Evolutionary conservation across 2,329 filamentous ascomycete species (phyloP).

Genomic region (Botrytis paeoniae): DNA sequence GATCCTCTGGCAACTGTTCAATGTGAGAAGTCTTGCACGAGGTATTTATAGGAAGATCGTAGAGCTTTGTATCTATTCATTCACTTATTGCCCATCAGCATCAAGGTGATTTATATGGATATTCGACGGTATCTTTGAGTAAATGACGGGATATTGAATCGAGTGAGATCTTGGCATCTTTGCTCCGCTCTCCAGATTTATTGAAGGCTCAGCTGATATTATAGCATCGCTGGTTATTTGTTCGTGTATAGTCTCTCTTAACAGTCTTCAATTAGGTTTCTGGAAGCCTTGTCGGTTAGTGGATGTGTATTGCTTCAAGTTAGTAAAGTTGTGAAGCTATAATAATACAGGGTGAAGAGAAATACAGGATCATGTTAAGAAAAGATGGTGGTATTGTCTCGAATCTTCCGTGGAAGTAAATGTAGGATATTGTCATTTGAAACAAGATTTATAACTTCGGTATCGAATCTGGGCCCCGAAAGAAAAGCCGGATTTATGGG

Average conservation of each 20-base stretch:
- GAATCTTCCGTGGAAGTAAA: background rate
- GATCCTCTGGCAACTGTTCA: too few species aligned
- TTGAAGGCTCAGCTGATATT: background rate
- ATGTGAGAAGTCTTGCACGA: too few species aligned
- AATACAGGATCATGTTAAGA: background rate
- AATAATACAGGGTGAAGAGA: background rate
- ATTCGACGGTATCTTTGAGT: background rate
- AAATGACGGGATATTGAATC: background rate
- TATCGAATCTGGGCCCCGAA: background rate
- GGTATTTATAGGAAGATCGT: too few species aligned
- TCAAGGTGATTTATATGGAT: background rate
- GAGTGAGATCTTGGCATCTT: background rate
- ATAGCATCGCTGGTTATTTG: background rate
- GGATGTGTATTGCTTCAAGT: background rate
- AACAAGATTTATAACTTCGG: background rate
- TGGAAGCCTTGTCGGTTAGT: background rate
- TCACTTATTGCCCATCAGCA: background rate
- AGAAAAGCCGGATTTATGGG: background rate
- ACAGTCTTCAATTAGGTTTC: rapidly evolving
- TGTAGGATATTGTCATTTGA: background rate
- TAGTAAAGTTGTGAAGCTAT: background rate
- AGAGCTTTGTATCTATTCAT: background rate
- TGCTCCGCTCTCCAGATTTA: background rate
- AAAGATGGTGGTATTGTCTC: background rate
- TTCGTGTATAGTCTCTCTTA: background rate